Base-by-base conservation (phyloP, 2,329 filamentous ascomycete species). In the Mycocentrospora acerina region DNA sequence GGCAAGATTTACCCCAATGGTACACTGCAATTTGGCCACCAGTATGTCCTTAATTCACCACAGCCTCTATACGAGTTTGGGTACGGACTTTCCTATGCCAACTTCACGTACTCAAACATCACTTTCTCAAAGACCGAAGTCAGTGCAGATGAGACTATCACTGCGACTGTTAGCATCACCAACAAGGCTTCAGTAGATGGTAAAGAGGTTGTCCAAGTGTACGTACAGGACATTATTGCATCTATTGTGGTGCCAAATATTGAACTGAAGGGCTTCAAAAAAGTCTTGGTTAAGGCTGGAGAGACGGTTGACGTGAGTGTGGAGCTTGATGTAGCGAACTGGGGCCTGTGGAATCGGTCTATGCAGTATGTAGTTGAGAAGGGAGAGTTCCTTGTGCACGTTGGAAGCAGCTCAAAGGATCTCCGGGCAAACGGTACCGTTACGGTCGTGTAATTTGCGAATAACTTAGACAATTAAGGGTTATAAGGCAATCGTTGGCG, bases 331-430 rank as follows among this genome's bases (percentile, higher is more conserved):
- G 70, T 81, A 3, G 52, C 60, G 14, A 71, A 78, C 32, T 62
- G 80, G 47, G 79, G 79, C 0, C 54, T 82, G 7, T 83, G 79
- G 79, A 70, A 80, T 59, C 52, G 66, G 10, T 71, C 66, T 24
- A 85, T 87, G 81, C 69, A 83, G 61, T 88, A 88, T 62, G 82
- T 86, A 16, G 84, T 89, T 25, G 86, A 89, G 72, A 78, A 78
- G 3, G 85, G 85, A 2, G 76, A 82, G 27, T 89, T 88, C 60
- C 66, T 74, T 4, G 69, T 87, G 8, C 70, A 75, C 37, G 76
- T 84, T 12, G 85, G 83, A 2, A 65, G 67, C n/a, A 77, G 71
- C 46, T 83, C 80, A 50, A 68, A 68, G 37, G 76, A 82, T 60
- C 57, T 83, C 38, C 74, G 74, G 47, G 70, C 69, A 0, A 82